Evolutionary conservation across 306 rosid species (phyloP).

Genomic region (Fragaria iinumae): DNA sequence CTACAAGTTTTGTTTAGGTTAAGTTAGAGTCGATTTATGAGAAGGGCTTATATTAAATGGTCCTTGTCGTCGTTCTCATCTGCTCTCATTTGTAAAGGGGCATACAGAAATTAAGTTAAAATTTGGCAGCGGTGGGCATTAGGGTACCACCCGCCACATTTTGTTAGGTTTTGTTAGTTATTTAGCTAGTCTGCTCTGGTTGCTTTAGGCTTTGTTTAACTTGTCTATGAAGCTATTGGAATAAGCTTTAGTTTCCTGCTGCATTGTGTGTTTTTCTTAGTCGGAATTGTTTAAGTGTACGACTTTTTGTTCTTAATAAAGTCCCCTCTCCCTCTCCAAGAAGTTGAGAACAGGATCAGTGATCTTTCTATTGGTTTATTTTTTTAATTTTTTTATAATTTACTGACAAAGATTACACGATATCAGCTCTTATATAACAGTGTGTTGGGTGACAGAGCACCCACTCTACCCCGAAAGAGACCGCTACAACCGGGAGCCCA

Average conservation of each 20-base stretch:
- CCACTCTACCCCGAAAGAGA: too few species aligned
- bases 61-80: conserved; percentile 20
- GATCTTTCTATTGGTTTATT: neutral
- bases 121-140: conserved; percentile 49
- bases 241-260: neutral
- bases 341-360: neutral
- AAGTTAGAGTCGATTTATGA: conserved; percentile 11
- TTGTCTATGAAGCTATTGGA: neutral
- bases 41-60: conserved; percentile 42
- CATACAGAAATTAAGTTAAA: conserved; percentile 19
- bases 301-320: neutral
- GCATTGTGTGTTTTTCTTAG: neutral
- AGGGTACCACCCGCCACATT: conserved; percentile 45
- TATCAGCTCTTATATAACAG: too few species aligned
- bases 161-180: neutral
- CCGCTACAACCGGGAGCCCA: too few species aligned
- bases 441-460: too few species aligned
- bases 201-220: neutral
- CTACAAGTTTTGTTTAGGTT: neutral
- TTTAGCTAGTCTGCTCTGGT: neutral
- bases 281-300: neutral
- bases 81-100: conserved; percentile 30
- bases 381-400: too few species aligned
- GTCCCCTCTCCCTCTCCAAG: neutral
- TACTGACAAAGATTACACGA: too few species aligned